A percentile compares a stretch with the other conserved stretches of the same genome.
Conservation (phyloP, 768 basidiomycete genomes). For the Mycena vulgaris region DNA sequence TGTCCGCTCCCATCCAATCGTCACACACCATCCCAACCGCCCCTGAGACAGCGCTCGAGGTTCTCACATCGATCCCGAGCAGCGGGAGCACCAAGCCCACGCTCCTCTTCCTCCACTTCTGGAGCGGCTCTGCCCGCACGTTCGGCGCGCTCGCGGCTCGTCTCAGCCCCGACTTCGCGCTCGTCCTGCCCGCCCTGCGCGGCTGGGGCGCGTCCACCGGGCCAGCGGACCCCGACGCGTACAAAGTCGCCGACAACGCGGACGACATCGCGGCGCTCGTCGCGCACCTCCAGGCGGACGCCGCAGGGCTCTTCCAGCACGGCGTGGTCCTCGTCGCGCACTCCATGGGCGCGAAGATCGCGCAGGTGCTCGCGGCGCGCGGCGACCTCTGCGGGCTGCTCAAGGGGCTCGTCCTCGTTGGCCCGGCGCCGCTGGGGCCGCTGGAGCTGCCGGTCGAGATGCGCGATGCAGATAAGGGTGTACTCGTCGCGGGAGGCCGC, state of each 20-base stretch:
- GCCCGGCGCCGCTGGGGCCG: constrained; percentile 25
- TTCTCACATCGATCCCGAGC: constrained; percentile 13
- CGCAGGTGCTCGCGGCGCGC: constrained; percentile 30
- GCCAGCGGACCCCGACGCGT: constrained; percentile 5
- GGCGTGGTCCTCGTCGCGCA: constrained; percentile 27
- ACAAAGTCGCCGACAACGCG: not conserved
- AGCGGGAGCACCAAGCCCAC: constrained; percentile 1
- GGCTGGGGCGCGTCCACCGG: constrained; percentile 26
- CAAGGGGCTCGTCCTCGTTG: constrained; percentile 23
- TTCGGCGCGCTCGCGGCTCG: constrained; percentile 16
- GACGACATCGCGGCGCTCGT: constrained; percentile 21
- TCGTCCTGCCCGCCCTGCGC: constrained; percentile 11
- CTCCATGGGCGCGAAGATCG: constrained; percentile 35
- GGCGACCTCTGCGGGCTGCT: constrained; percentile 15
- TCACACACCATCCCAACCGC: constrained; percentile 14
- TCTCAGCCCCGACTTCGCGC: constrained; percentile 20
- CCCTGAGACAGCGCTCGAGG: constrained; percentile 10
- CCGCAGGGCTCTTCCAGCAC: constrained; percentile 15
- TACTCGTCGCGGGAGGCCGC: constrained; percentile 22
- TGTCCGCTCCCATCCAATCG: constrained; percentile 4
- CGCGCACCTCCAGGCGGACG: not conserved
- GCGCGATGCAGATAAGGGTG: constrained; percentile 8
- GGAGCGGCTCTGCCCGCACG: constrained; percentile 29
- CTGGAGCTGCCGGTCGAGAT: constrained; percentile 22
- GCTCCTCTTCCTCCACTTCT: constrained; percentile 32